phyloP scores from a whole-genome alignment of 148 eudicot genomes.

The Heliamphora exappendiculata region DNA sequence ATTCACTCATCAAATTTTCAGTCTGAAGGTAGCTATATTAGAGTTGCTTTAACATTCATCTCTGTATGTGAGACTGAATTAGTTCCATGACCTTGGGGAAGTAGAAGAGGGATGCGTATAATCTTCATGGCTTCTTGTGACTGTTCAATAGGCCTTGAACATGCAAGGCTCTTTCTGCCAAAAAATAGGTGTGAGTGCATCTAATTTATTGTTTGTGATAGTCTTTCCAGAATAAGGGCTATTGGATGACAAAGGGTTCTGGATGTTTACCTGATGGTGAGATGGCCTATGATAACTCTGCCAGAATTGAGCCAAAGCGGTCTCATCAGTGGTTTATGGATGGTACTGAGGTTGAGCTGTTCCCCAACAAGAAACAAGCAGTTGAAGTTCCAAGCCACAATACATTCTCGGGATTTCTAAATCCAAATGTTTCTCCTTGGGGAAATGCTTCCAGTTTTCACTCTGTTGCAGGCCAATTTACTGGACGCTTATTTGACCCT shows the following conservation, averaged over 20 bases:
- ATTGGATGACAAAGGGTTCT: constrained; percentile 49
- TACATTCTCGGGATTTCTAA: constrained; percentile 41
- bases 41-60: background rate
- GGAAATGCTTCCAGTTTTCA: constrained; percentile 37
- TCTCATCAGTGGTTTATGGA: constrained; percentile 61
- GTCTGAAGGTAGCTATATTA: background rate
- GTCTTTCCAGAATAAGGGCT: constrained; percentile 51
- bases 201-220: background rate
- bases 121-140: background rate
- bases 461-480: constrained; percentile 35
- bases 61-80: background rate
- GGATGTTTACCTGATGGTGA: constrained; percentile 48
- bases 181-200: background rate
- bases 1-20: background rate
- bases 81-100: background rate
- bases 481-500: constrained; percentile 33
- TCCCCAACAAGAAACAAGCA: constrained; percentile 68
- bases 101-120: background rate
- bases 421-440: constrained; percentile 37
- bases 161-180: background rate
- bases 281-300: constrained; percentile 37
- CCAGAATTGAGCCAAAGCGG: constrained; percentile 62
- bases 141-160: background rate
- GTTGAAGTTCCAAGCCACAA: constrained; percentile 38
- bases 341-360: constrained; percentile 43